phyloP scores from a whole-genome alignment of 495 filamentous ascomycete species.

The Podospora tetraspora region DNA sequence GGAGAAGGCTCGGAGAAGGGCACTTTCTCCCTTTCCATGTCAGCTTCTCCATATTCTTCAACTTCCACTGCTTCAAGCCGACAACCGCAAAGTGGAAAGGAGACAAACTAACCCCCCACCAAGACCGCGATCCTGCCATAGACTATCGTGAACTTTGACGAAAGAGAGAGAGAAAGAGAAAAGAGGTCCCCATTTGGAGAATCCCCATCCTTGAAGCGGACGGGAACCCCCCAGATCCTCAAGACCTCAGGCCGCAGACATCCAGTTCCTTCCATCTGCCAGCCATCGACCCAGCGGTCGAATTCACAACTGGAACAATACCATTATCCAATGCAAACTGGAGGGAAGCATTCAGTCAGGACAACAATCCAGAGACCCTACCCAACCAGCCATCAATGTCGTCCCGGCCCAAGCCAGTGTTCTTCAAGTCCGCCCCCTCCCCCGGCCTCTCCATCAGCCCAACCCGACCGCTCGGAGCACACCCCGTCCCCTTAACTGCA shows the following conservation, averaged over 20 bases:
- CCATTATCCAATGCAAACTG: neutral
- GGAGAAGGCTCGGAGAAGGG: too few relatives aligned
- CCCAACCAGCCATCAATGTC: neutral
- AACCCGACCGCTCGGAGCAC: neutral
- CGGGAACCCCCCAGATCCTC: neutral
- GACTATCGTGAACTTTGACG: neutral
- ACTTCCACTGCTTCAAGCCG: neutral
- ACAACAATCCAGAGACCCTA: neutral
- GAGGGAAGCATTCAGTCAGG: neutral
- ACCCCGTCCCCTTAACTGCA: neutral
- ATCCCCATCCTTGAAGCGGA: too few relatives aligned
- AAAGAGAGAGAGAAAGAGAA: too few relatives aligned
- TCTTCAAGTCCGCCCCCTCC: neutral
- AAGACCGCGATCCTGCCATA: neutral
- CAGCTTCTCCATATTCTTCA: neutral
- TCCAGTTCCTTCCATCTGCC: neutral
- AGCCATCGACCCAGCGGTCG: neutral
- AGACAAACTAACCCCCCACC: neutral
- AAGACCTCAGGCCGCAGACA: neutral
- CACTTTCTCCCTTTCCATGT: too few relatives aligned
- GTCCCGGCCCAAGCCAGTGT: neutral
- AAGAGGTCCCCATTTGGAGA: too few relatives aligned
- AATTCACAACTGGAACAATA: neutral
- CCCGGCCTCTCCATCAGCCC: neutral
- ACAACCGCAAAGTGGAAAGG: neutral